These are phyloP conservation scores for Cajanus cajan DNA, from an alignment of 306 rosid genomes.

Conservation along the genomic window DNA sequence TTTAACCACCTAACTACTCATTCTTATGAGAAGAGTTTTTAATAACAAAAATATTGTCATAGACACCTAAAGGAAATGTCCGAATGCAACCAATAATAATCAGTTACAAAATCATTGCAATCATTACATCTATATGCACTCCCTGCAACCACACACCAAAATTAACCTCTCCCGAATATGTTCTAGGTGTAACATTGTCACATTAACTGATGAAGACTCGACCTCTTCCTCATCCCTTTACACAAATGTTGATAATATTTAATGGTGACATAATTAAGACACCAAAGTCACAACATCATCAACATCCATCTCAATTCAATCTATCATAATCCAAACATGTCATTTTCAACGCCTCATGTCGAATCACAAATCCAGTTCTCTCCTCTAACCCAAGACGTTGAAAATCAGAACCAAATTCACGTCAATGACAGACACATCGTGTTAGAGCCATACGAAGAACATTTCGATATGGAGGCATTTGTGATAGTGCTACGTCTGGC, in stretches of 20 bases:
- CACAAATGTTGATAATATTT: not conserved
- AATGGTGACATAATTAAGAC: not conserved
- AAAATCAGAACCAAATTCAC: not conserved
- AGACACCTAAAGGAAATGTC: not conserved
- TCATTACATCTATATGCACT: not conserved
- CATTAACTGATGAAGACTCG: not conserved
- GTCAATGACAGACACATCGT: not conserved
- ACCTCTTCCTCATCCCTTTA: not conserved
- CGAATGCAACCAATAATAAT: not conserved
- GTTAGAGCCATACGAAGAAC: slow-evolving; percentile 3
- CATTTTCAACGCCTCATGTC: slow-evolving; percentile 20
- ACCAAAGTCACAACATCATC: not conserved
- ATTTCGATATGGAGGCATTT: slow-evolving; percentile 17
- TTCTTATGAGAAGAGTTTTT: not conserved
- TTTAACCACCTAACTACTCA: not conserved
- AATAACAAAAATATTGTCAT: not conserved
- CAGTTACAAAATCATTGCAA: slow-evolving; percentile 7
- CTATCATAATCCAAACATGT: not conserved
- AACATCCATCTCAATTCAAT: not conserved
- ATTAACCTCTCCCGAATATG: not conserved
- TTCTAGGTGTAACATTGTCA: slow-evolving; percentile 16
- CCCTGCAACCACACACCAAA: slow-evolving; percentile 9
- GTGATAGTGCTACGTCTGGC: slow-evolving; percentile 16
- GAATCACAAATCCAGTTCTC: slow-evolving; percentile 19
- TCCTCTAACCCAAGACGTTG: slow-evolving; percentile 9